A percentile compares a stretch with the other conserved stretches of the same genome.
phyloP scores from a whole-genome alignment of 352 stramenopile species.

The Pythium graminicola region DNA sequence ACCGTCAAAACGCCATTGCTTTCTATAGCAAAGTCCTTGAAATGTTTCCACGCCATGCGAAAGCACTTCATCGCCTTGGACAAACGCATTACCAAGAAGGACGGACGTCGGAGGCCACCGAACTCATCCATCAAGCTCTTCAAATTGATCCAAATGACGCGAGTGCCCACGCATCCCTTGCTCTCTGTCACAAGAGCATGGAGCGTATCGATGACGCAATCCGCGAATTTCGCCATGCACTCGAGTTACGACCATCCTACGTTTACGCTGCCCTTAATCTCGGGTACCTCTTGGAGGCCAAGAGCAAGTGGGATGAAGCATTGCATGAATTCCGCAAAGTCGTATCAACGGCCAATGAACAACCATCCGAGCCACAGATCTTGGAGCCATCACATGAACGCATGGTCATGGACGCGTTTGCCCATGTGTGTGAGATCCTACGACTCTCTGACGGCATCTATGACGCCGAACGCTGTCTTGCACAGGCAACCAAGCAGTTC shows the following conservation, averaged over 20 bases:
- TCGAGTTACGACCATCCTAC: slow-evolving; percentile 44
- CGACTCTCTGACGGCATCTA: slow-evolving; percentile 40
- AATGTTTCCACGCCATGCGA: slow-evolving; percentile 37
- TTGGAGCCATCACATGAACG: slow-evolving; percentile 16
- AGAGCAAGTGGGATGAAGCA: slow-evolving; percentile 50
- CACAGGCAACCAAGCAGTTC: slow-evolving; percentile 40
- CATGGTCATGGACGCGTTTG: slow-evolving; percentile 31
- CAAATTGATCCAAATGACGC: slow-evolving; percentile 36
- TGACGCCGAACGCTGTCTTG: slow-evolving; percentile 46
- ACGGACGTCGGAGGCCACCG: slow-evolving; percentile 22
- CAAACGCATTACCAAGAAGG: slow-evolving; percentile 43
- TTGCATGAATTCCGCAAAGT: slow-evolving; percentile 49
- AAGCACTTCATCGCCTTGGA: slow-evolving; percentile 47
- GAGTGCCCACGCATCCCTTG: slow-evolving; percentile 49
- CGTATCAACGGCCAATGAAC: slow-evolving; percentile 21
- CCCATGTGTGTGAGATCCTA: slow-evolving; percentile 47
- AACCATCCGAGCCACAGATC: slow-evolving; percentile 5
- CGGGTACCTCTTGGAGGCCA: slow-evolving; percentile 35
- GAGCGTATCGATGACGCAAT: slow-evolving; percentile 38
- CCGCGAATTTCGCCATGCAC: slow-evolving; percentile 35
- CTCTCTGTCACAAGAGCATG: slow-evolving; percentile 39
- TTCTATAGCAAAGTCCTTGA: slow-evolving; percentile 56
- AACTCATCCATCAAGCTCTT: slow-evolving; percentile 38
- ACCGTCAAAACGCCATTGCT: slow-evolving; percentile 24
- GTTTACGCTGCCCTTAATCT: slow-evolving; percentile 45